phyloP scores from a whole-genome alignment of 257 asterid species.

The Echites panduratus region DNA sequence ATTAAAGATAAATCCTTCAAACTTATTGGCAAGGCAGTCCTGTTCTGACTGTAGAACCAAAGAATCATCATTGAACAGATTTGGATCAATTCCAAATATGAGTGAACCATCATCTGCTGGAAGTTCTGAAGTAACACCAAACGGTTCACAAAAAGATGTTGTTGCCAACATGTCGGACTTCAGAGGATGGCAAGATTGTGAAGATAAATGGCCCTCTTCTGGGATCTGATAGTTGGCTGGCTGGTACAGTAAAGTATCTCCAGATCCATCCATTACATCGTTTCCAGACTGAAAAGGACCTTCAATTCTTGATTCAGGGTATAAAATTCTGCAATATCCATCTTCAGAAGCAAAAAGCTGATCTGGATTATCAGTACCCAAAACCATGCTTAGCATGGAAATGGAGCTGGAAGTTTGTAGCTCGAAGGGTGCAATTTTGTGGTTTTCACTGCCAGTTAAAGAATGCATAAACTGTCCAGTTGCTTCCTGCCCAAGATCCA shows the following conservation, averaged over 20 bases:
- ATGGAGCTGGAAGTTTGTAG: constrained; percentile 29
- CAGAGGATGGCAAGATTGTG: constrained; percentile 35
- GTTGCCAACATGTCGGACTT: constrained; percentile 37
- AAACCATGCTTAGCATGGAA: constrained; percentile 35
- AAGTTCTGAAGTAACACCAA: constrained; percentile 30
- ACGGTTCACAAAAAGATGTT: constrained; percentile 40
- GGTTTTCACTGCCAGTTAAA: constrained; percentile 31
- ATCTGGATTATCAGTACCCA: constrained; percentile 37
- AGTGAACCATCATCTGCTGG: constrained; percentile 32
- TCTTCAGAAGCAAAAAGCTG: constrained; percentile 32
- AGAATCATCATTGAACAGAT: constrained; percentile 35
- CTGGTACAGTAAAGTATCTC: constrained; percentile 33
- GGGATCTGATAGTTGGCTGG: constrained; percentile 47
- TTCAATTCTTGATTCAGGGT: constrained; percentile 36
- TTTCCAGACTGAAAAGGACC: constrained; percentile 37
- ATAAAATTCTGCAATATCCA: constrained; percentile 19
- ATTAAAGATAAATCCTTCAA: constrained; percentile 33
- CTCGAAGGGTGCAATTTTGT: constrained; percentile 29
- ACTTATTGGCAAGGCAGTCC: constrained; percentile 29
- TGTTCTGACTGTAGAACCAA: constrained; percentile 32
- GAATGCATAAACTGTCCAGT: constrained; percentile 28
- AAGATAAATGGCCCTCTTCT: constrained; percentile 35
- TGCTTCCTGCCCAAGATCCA: constrained; percentile 50
- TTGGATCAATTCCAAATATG: constrained; percentile 31
- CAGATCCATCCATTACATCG: constrained; percentile 27